phyloP scores from a whole-genome alignment of 306 rosid species.

The Inga oerstediana region DNA sequence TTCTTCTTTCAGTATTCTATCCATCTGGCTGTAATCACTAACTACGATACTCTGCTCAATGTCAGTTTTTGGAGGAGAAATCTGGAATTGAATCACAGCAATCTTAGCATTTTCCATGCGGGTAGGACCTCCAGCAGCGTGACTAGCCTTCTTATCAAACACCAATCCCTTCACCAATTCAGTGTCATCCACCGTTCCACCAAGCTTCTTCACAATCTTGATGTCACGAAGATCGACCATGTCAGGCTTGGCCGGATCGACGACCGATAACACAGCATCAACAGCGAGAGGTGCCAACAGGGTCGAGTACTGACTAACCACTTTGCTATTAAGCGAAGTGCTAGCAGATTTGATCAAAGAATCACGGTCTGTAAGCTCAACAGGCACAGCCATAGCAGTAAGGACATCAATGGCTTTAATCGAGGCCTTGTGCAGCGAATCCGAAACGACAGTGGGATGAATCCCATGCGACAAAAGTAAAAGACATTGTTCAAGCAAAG shows the following conservation, averaged over 20 bases:
- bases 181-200: slow-evolving; percentile 90
- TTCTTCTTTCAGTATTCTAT: slow-evolving; percentile 93
- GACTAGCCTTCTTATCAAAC: slow-evolving; percentile 93
- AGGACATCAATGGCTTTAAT: slow-evolving; percentile 78
- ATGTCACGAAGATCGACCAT: slow-evolving; percentile 85
- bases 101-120: slow-evolving; percentile 92
- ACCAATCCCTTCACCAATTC: slow-evolving; percentile 80
- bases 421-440: slow-evolving; percentile 79
- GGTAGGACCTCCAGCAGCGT: slow-evolving; percentile 94
- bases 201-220: slow-evolving; percentile 94
- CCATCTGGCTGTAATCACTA: slow-evolving; percentile 94
- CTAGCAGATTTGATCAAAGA: slow-evolving; percentile 83
- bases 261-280: slow-evolving; percentile 77
- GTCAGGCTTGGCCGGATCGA: slow-evolving; percentile 68
- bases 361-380: slow-evolving; percentile 86
- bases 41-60: slow-evolving; percentile 96
- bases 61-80: slow-evolving; percentile 92
- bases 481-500: slow-evolving; percentile 71
- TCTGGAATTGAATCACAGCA: slow-evolving; percentile 97
- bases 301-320: slow-evolving; percentile 90
- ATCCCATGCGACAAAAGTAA: slow-evolving; percentile 79
- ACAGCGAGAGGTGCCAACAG: slow-evolving; percentile 94
- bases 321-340: slow-evolving; percentile 94
- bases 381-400: slow-evolving; percentile 94
- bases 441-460: slow-evolving; percentile 88